These are phyloP conservation scores for Neurospora sp. DNA, from an alignment of 2,329 filamentous ascomycete species.

Conservation along the genomic window DNA sequence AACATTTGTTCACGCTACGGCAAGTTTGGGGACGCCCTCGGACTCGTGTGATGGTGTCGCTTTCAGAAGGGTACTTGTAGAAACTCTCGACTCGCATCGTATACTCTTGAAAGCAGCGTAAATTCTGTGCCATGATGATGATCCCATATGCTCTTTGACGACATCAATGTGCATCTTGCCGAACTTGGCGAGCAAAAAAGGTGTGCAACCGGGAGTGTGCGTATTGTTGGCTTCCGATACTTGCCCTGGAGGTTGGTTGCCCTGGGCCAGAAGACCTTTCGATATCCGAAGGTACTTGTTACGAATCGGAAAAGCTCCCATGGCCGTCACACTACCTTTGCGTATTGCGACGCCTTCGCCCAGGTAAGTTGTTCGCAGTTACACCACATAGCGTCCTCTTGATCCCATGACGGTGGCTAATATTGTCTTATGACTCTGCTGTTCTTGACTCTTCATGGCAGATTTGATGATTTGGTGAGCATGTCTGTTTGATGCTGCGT, in stretches of 20 bases:
- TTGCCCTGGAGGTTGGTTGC: neutral
- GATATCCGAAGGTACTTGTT: neutral
- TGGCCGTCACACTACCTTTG: neutral
- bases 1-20: neutral
- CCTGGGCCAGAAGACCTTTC: neutral
- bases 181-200: neutral
- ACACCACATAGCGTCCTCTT: neutral
- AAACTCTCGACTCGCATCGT: neutral
- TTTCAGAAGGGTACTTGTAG: neutral
- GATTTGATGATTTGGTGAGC: neutral
- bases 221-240: neutral
- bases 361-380: neutral
- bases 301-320: neutral
- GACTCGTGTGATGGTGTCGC: neutral
- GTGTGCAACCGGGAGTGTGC: neutral
- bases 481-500: neutral
- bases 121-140: neutral
- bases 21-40: neutral
- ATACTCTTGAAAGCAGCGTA: neutral
- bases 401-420: neutral
- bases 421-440: too few relatives aligned
- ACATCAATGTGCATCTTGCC: neutral
- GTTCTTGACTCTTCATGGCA: neutral
- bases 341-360: neutral
- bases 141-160: neutral